Percentiles rank a stretch among this genome's conserved stretches.
phyloP scores from a whole-genome alignment of 1,139 yeast species.

The Hemisphaericaspora subhashii region DNA sequence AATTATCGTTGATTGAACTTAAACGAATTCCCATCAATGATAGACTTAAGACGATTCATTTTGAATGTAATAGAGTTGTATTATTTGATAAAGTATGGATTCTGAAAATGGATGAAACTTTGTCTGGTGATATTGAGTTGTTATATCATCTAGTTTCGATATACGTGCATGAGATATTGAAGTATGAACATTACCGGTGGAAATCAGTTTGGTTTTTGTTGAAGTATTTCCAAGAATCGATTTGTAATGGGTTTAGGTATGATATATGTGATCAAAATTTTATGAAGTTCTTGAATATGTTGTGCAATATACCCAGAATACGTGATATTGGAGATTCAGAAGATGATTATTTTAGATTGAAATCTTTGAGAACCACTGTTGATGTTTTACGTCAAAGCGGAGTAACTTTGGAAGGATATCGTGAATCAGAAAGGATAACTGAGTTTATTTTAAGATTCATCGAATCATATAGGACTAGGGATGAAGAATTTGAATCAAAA shows the following conservation, averaged over 20 bases:
- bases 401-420: constrained; percentile 34
- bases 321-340: not conserved
- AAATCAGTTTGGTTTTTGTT: constrained; percentile 24
- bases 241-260: constrained; percentile 1
- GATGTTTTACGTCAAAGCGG: constrained; percentile 17
- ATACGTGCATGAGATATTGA: constrained; percentile 25
- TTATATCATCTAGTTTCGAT: constrained; percentile 33
- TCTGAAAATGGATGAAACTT: constrained; percentile 1
- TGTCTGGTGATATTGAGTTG: constrained; percentile 22
- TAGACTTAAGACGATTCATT: constrained; percentile 27
- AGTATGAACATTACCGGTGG: constrained; percentile 31
- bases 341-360: constrained; percentile 13
- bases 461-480: not conserved
- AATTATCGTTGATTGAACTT: constrained; percentile 29
- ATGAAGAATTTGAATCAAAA: not conserved
- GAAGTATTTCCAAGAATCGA: constrained; percentile 18
- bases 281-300: not conserved
- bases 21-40: constrained; percentile 22
- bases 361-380: constrained; percentile 15
- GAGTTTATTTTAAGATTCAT: not conserved
- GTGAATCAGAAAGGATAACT: constrained; percentile 21
- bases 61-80: constrained; percentile 16
- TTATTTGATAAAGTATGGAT: not conserved
- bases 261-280: not conserved
- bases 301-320: not conserved